These are phyloP conservation scores for Scorias spongiosa DNA, from an alignment of 2,329 filamentous ascomycete species.

Conservation along the genomic window DNA sequence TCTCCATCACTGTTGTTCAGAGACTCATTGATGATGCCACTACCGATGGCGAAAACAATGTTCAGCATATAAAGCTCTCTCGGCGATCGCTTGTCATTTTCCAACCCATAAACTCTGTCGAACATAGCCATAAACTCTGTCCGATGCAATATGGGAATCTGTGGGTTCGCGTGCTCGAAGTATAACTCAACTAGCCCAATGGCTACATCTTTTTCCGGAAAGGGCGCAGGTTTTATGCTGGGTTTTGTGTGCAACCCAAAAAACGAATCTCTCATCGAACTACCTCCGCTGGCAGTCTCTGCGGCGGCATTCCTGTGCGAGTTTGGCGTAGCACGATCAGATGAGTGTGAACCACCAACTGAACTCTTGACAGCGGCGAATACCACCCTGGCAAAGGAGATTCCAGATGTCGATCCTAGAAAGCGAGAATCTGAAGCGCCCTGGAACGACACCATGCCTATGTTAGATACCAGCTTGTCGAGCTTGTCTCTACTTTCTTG, in stretches of 20 bases:
- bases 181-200: constrained; percentile 64
- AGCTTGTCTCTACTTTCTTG: constrained; percentile 45
- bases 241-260: constrained; percentile 91
- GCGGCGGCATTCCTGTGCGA: constrained; percentile 38
- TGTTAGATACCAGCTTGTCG: constrained; percentile 52
- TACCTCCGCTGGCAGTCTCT: constrained; percentile 42
- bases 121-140: constrained; percentile 82
- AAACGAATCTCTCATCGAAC: constrained; percentile 87
- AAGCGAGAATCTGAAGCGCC: constrained; percentile 66
- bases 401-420: constrained; percentile 72
- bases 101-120: constrained; percentile 60
- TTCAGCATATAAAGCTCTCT: constrained; percentile 87
- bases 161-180: constrained; percentile 91
- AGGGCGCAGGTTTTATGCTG: constrained; percentile 69
- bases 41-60: constrained; percentile 93
- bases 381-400: constrained; percentile 87
- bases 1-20: constrained; percentile 24
- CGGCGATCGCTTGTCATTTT: constrained; percentile 51
- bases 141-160: constrained; percentile 83
- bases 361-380: constrained; percentile 84
- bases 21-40: constrained; percentile 68
- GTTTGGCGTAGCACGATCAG: constrained; percentile 42
- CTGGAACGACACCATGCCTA: constrained; percentile 63
- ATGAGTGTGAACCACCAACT: constrained; percentile 38
- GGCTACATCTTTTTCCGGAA: constrained; percentile 64